These are phyloP conservation scores for Saraca asoca DNA, from an alignment of 331 rosid genomes.

Conservation along the genomic window DNA sequence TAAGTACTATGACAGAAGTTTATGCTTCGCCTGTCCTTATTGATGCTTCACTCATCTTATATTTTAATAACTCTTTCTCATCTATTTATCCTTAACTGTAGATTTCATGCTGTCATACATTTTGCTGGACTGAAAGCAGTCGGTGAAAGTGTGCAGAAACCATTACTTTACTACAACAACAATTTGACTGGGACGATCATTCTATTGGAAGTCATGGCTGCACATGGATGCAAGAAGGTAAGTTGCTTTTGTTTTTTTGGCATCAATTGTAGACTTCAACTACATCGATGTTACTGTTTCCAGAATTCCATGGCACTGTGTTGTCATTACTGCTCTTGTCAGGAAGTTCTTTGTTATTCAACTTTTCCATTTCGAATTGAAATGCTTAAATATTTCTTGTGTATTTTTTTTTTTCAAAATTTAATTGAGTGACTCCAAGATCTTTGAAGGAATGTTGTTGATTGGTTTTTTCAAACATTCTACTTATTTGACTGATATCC, in stretches of 20 bases:
- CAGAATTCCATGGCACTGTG: too few relatives aligned
- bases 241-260: conserved; percentile 1
- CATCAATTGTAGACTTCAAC: too few relatives aligned
- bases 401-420: too few relatives aligned
- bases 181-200: conserved; percentile 87
- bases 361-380: too few relatives aligned
- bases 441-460: conserved; percentile 3
- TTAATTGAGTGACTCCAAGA: not conserved
- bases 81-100: conserved; percentile 35
- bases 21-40: conserved; percentile 6
- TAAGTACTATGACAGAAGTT: conserved; percentile 43
- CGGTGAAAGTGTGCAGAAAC: conserved; percentile 95
- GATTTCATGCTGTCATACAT: conserved; percentile 95
- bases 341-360: too few relatives aligned
- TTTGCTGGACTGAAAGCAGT: conserved; percentile 98
- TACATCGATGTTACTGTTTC: too few relatives aligned
- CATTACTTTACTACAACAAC: conserved; percentile 78
- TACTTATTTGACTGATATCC: conserved; percentile 30
- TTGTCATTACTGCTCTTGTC: too few relatives aligned
- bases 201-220: conserved; percentile 95
- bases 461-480: not conserved
- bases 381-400: too few relatives aligned
- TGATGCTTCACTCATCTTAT: conserved; percentile 21
- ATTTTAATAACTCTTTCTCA: not conserved
- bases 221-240: conserved; percentile 96